Percentiles rank a stretch among this genome's conserved stretches.
Evolutionary conservation across 2,329 filamentous ascomycete genomes (phyloP).

Genomic region (Colletotrichum sp.): DNA sequence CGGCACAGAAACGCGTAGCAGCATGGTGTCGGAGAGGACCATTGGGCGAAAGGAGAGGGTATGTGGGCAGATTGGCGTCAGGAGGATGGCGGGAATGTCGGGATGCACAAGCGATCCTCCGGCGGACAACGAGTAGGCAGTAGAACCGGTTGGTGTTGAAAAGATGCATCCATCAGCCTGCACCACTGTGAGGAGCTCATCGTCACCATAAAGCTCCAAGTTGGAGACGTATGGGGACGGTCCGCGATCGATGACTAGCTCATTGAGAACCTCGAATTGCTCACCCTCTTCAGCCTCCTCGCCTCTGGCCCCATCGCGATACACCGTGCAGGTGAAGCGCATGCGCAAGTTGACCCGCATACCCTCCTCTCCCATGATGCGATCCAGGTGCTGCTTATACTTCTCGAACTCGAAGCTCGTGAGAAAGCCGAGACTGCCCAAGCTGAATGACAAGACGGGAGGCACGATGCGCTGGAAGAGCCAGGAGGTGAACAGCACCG

Average conservation of each 20-base stretch:
- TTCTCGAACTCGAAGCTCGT: constrained; percentile 87
- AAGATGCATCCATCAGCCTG: constrained; percentile 98
- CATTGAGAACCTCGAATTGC: constrained; percentile 97
- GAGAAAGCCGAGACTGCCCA: constrained; percentile 86
- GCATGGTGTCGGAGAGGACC: constrained; percentile 94
- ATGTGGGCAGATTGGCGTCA: constrained; percentile 97
- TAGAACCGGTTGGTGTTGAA: constrained; percentile 92
- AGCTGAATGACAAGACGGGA: constrained; percentile 82
- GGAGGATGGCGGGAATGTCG: constrained; percentile 93
- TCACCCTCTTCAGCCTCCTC: constrained; percentile 84
- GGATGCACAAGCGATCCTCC: constrained; percentile 96
- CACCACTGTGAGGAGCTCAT: constrained; percentile 92
- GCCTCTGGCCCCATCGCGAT: constrained; percentile 68
- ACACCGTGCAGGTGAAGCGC: constrained; percentile 98
- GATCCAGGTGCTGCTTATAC: constrained; percentile 86
- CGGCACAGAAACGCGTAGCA: constrained; percentile 87
- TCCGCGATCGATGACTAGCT: constrained; percentile 96
- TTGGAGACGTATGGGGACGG: constrained; percentile 97
- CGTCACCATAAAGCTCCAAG: constrained; percentile 93
- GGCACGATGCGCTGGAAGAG: constrained; percentile 90
- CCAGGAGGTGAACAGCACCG: constrained; percentile 88
- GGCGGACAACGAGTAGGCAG: constrained; percentile 94
- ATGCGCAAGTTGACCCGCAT: constrained; percentile 98
- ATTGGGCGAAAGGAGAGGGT: constrained; percentile 97
- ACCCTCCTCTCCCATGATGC: constrained; percentile 89